Evolutionary conservation across 208 protist species (phyloP), one percentile per base, ranked within the genome.

Genomic region (Wallacemonas sp.): DNA sequence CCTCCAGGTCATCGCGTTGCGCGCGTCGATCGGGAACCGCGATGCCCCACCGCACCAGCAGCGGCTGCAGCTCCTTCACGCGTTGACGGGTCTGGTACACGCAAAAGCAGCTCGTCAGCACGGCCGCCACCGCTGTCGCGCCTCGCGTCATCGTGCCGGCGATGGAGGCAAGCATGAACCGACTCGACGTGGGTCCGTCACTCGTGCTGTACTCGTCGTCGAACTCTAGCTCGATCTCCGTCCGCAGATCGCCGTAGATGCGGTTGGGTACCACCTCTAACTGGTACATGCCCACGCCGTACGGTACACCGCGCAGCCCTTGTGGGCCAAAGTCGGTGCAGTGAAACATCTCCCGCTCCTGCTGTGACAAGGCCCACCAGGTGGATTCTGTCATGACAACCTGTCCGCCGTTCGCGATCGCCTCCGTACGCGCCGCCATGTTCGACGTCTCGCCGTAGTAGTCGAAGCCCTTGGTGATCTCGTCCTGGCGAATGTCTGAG

Each of bases 361-460:
- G 19, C 19, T 73, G 46, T 33, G 69, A 78, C 52, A 84, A 69
- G 12, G 75, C 60, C 67, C 71, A 69, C 61, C 69, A 83, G 63
- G 75, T 60, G 27, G 48, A 33, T 53, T 81, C 75, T 53, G 78
- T 84, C 68, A 81, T 17, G 10, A 88, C 15, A 19, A 91, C 76
- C 76, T 95, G 87, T 33, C 91, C 91, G 34, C 89, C 91, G 36
- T 86, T 76, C 27, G 71, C 83, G 30, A 89, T 68, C 26, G 73
- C 71, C 73, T 90, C 81, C 33, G 91, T 84, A 58, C 91, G 86
- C n/a, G 92, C 89, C 3, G 87, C 78, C 32, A 72, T 83, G 74
- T 95, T 97, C 17, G 82, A 79, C 52, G 86, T 83, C 30, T 83
- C 75, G 37, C 90, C 92, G 68, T 90, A 94, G 78, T 79, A 81